Conservation (phyloP, 2,329 filamentous ascomycete genomes). For the Colletotrichum echinochloae region DNA sequence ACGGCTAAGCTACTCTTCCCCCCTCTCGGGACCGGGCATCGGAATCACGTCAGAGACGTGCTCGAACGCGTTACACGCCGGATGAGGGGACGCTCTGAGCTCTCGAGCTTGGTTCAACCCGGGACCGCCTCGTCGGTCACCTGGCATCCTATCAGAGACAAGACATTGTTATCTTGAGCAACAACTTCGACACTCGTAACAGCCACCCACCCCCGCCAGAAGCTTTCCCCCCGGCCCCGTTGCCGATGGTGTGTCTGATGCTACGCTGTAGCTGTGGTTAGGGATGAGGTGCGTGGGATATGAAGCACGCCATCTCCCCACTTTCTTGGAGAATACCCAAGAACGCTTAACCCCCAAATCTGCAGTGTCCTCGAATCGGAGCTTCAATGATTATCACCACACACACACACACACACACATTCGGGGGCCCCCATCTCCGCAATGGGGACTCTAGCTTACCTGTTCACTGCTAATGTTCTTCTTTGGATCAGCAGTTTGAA, state of each 20-base stretch:
- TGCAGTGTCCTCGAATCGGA: constrained; percentile 22
- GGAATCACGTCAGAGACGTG: constrained; percentile 36
- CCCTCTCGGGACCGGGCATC: constrained; percentile 21
- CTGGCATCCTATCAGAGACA: constrained; percentile 30
- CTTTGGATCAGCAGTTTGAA: neutral
- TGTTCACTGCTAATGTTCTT: too few species aligned
- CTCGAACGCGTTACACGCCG: constrained; percentile 32
- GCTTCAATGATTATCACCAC: too few species aligned
- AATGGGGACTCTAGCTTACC: neutral
- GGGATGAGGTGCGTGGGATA: constrained; percentile 19
- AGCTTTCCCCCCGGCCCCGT: constrained; percentile 9
- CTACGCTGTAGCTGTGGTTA: constrained; percentile 1
- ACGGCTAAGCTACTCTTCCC: neutral
- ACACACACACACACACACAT: neutral
- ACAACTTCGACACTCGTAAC: constrained; percentile 9
- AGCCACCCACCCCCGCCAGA: constrained; percentile 20
- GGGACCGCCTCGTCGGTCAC: neutral
- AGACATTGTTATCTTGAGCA: constrained; percentile 32
- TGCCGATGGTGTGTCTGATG: neutral
- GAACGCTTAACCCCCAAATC: neutral
- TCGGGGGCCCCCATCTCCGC: neutral
- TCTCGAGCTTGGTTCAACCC: constrained; percentile 7
- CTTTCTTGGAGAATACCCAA: constrained; percentile 39
- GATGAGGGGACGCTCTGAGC: constrained; percentile 8
- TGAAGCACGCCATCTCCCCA: constrained; percentile 42